phyloP scores from a whole-genome alignment of 495 filamentous ascomycete species.

The Podospora conica region DNA sequence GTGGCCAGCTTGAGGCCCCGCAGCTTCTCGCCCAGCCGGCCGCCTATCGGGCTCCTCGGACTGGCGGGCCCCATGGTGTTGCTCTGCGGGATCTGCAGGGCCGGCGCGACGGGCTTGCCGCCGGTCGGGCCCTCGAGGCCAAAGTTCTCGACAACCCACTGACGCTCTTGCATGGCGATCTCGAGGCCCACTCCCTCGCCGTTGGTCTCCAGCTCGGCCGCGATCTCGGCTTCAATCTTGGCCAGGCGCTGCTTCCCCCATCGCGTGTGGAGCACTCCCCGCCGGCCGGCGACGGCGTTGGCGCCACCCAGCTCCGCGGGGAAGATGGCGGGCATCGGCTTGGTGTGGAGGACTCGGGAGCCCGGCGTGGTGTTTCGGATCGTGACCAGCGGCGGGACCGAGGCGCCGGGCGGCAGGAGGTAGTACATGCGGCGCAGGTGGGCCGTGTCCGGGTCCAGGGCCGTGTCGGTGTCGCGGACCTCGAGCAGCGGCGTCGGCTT shows the following conservation, averaged over 20 bases:
- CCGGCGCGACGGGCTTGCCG: constrained; percentile 22
- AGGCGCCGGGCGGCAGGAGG: constrained; percentile 58
- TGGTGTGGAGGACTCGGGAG: constrained; percentile 44
- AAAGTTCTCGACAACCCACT: constrained; percentile 77
- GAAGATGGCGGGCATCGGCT: constrained; percentile 76
- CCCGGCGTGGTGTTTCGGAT: constrained; percentile 38
- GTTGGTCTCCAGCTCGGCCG: constrained; percentile 54
- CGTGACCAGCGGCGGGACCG: constrained; percentile 62
- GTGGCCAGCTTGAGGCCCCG: constrained; percentile 70
- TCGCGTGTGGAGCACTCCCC: constrained; percentile 74
- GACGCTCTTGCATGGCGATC: constrained; percentile 73
- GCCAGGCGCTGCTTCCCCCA: constrained; percentile 74
- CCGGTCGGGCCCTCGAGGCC: constrained; percentile 43
- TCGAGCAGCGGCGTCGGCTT: constrained; percentile 57
- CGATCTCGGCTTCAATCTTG: constrained; percentile 67
- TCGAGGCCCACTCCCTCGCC: constrained; percentile 70
- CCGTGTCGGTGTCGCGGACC: constrained; percentile 47
- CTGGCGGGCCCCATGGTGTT: constrained; percentile 33
- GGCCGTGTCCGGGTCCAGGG: constrained; percentile 15
- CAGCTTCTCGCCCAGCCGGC: constrained; percentile 68
- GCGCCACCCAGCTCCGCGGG: constrained; percentile 61
- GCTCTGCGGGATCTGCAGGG: constrained; percentile 23
- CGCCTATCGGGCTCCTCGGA: constrained; percentile 58
- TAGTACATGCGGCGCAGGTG: constrained; percentile 60
- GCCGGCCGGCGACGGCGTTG: constrained; percentile 55